Base-by-base conservation (phyloP, 192 early-diverging fungal species). In the Linnemannia zychae region DNA sequence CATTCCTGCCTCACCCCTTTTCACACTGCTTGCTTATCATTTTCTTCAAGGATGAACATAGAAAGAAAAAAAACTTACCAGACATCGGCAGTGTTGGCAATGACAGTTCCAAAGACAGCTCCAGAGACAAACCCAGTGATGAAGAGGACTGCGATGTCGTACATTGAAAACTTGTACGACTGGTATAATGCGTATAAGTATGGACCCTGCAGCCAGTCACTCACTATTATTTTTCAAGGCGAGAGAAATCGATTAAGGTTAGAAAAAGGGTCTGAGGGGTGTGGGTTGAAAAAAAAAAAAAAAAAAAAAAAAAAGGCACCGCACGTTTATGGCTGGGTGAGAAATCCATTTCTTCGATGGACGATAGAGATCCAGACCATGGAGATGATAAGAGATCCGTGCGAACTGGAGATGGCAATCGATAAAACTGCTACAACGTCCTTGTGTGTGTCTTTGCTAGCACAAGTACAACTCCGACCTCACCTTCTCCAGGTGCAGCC, bases 41-140 rank as follows among this genome's bases (percentile, higher is more conserved):
- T 18, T 50, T 50, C 22, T 7, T 53, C 52, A 49, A 22, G 18
- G 20, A 53, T 7, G 22, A n/a, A n/a, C 20, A 53, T n/a, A 15
- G 12, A 15, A 63, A 9, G 24, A 15, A 28, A 12, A 63, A 12
- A 63, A 22, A 71, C 89, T 50, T 90, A 94, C 94, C 88, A 86
- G 72, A 87, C 91, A 74, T 96, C 95, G 17, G 93, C 94, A 18
- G 94, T 75, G 65, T 92, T 91, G 76, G 95, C 95, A 50, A 95
- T 79, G 11, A 93, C 72, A 3, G 93, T 95, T 40, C 94, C 94
- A 89, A 93, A 91, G 57, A 95, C 78, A 12, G 94, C 95, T 48
- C 93, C 89, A 15, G 91, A 91, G 38, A 94, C 76, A 77, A 96
- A 96, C 24, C 95, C 95, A 16, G 90, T 91, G 31, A 96, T 89